A percentile compares a stretch with the other conserved stretches of the same genome.
Conservation (phyloP, 495 filamentous ascomycete genomes). For the Podospora comata region DNA sequence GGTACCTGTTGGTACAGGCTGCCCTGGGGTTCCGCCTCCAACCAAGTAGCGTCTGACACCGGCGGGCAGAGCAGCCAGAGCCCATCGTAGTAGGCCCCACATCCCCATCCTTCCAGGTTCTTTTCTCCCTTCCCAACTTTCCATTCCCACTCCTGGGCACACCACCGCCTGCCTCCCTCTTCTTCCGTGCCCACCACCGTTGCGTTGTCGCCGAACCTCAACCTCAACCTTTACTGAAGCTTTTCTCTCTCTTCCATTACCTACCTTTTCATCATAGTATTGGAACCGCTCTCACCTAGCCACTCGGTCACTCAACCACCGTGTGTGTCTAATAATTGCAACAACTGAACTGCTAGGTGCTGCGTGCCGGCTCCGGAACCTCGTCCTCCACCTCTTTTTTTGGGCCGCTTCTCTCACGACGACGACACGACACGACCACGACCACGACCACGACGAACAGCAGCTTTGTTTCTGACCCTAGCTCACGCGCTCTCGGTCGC, state of each 20-base stretch:
- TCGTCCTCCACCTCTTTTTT: constrained; percentile 8
- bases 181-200: constrained; percentile 6
- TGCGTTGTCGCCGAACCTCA: neutral
- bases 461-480: neutral
- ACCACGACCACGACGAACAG: neutral
- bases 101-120: constrained; percentile 28
- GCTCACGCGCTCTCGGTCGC: neutral
- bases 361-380: constrained; percentile 3
- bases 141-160: constrained; percentile 20
- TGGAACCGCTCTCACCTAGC: too few relatives aligned
- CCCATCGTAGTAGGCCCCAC: constrained; percentile 11
- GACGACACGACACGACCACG: too few relatives aligned
- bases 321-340: too few relatives aligned
- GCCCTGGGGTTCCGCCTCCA: constrained; percentile 23
- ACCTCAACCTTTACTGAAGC: too few relatives aligned
- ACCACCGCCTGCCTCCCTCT: constrained; percentile 22
- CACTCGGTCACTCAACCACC: too few relatives aligned
- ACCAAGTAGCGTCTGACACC: constrained; percentile 23
- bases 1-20: constrained; percentile 24
- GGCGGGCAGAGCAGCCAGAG: constrained; percentile 17
- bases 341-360: neutral
- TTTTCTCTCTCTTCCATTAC: too few relatives aligned
- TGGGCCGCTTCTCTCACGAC: neutral
- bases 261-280: too few relatives aligned
- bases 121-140: constrained; percentile 27